Conservation (phyloP, 2,329 filamentous ascomycete genomes). For the Phyllachora maydis region DNA sequence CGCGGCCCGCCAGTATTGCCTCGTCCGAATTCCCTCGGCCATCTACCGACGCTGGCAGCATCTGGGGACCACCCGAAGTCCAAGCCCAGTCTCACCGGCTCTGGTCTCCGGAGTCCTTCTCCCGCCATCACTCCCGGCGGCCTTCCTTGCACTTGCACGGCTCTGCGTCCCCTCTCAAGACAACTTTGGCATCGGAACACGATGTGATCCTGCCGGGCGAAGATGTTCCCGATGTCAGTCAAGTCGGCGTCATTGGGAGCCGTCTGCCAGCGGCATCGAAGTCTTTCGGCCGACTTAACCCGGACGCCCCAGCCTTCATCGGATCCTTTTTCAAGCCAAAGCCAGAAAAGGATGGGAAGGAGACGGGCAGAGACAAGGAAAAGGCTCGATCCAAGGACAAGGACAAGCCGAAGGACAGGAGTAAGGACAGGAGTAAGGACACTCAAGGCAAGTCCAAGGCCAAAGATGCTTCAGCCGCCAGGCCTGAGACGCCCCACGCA, state of each 20-base stretch:
- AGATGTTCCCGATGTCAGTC: constrained; percentile 31
- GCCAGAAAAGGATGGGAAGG: constrained; percentile 14
- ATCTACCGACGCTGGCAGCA: constrained; percentile 58
- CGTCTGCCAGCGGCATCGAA: constrained; percentile 32
- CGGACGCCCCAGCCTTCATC: constrained; percentile 75
- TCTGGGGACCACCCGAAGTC: constrained; percentile 39
- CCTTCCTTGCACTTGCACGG: constrained; percentile 70
- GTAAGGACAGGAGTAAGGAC: constrained; percentile 14
- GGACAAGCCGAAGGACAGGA: constrained; percentile 14
- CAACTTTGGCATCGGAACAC: constrained; percentile 39
- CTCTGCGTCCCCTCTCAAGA: constrained; percentile 41
- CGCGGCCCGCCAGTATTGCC: constrained; percentile 47
- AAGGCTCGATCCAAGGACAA: too few species aligned
- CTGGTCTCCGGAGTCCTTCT: constrained; percentile 46
- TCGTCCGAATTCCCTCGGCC: constrained; percentile 55
- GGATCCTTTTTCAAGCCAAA: constrained; percentile 39
- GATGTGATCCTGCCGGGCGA: constrained; percentile 42
- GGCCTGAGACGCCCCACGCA: constrained; percentile 14
- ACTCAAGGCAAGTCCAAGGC: constrained; percentile 10
- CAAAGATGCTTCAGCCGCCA: constrained; percentile 8
- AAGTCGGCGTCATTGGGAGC: constrained; percentile 61
- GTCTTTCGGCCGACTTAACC: constrained; percentile 49
- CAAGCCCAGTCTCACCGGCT: constrained; percentile 27
- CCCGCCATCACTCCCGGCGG: constrained; percentile 54
- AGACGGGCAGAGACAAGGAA: constrained; percentile 15